Conservation (phyloP, 1,139 yeast genomes). For the Hanseniaspora uvarum region DNA sequence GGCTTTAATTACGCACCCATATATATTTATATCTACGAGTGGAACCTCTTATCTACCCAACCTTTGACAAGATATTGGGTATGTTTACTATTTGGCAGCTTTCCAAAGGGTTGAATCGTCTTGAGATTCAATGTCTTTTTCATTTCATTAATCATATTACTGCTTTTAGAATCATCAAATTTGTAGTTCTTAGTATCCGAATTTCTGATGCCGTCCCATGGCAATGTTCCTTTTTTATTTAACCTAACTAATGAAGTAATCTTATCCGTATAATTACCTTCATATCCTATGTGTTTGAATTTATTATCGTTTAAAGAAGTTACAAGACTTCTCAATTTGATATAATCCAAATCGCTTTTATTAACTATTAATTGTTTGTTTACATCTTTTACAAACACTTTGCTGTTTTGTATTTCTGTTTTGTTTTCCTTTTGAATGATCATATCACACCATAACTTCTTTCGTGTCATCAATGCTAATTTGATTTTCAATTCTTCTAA, state of each 20-base stretch:
- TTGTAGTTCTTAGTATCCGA: too few species aligned
- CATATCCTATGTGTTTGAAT: constrained; percentile 18
- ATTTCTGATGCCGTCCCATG: constrained; percentile 12
- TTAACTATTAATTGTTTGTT: neutral
- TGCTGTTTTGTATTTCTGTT: constrained; percentile 23
- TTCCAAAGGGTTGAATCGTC: constrained; percentile 30
- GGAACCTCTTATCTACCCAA: constrained; percentile 29
- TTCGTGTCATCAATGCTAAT: constrained; percentile 27
- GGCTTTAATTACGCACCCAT: neutral
- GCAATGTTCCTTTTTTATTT: neutral
- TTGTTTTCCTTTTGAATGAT: constrained; percentile 25
- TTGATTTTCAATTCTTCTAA: constrained; percentile 24
- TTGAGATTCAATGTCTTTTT: neutral
- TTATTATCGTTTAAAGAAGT: constrained; percentile 15
- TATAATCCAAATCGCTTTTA: neutral
- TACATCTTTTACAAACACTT: constrained; percentile 24
- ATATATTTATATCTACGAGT: neutral
- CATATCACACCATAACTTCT: constrained; percentile 30
- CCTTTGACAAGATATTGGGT: constrained; percentile 31
- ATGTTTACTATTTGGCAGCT: constrained; percentile 21
- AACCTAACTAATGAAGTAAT: constrained; percentile 4
- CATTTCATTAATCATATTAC: neutral
- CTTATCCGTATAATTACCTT: neutral
- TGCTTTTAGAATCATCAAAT: neutral
- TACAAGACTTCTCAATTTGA: constrained; percentile 3